Conservation (phyloP, 331 rosid species). For the Ulmus americana region DNA sequence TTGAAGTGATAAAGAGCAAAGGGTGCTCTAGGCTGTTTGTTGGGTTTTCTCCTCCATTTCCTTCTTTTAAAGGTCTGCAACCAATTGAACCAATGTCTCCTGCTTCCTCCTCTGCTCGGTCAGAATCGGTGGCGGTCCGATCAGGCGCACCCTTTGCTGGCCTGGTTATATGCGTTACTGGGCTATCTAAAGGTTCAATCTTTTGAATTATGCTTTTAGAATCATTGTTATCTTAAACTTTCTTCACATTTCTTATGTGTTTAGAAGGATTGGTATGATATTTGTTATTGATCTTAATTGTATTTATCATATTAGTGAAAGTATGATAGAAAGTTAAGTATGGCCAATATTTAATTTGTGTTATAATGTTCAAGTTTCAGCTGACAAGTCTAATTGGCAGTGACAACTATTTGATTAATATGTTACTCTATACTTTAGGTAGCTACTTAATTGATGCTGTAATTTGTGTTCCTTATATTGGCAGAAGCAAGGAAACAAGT, state of each 20-base stretch:
- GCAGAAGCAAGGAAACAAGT: conserved; percentile 99
- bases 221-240: no score
- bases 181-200: conserved; percentile 73
- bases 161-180: conserved; percentile 88
- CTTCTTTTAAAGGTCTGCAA: conserved; percentile 47
- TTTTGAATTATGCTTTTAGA: conserved; percentile 1
- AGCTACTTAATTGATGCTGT: background rate
- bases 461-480: conserved; percentile 27
- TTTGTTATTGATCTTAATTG: no score
- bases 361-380: no score
- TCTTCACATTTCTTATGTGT: no score
- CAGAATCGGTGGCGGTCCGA: conserved; percentile 35
- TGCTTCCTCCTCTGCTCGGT: conserved; percentile 47
- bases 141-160: conserved; percentile 66
- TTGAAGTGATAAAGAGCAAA: conserved; percentile 64
- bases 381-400: background rate
- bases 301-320: no score
- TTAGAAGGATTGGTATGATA: no score
- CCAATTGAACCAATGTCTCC: conserved; percentile 60
- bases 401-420: background rate
- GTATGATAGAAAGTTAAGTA: no score
- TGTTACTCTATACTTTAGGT: background rate
- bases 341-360: no score
- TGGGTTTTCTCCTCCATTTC: conserved; percentile 50
- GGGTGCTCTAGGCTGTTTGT: conserved; percentile 73